Base-by-base conservation (phyloP, 495 filamentous ascomycete genomes). In the Aspergillus indologenus region DNA sequence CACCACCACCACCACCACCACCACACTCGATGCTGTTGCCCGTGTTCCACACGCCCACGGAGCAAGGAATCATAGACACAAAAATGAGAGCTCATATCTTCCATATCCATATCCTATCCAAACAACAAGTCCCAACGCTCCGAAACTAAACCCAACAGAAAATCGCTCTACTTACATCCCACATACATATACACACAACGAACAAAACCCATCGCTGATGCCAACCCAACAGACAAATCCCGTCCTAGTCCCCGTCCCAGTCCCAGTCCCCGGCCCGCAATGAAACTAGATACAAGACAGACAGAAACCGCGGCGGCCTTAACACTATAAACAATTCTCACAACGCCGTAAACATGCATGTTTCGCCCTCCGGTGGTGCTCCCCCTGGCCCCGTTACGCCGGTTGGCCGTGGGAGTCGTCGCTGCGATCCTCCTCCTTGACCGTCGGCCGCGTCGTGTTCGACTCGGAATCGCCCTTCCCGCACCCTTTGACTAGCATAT, bases 401-500 rank as follows among this genome's bases (percentile, higher is more conserved):
- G 53, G 24, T 19, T 58, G 50, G 12, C 55, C 54, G 24, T 43
- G 51, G 12, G 52, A 15, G 22, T 59, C 57, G 14, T 56, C 57
- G 26, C 50, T 60, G 19, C 57, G 50, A 29, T 61, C 63, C 58
- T 66, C 63, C 21, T 63, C 55, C 55, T 67, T 65, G 47, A 59
- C 53, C 54, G 49, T 40, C 34, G 34, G 12, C 34, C 11, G 29
- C 29, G 29, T 45, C 21, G 21, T 11, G 43, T 40, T 43, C 1
- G 55, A 19, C 55, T 57, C 45, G 43, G 26, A 20, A 23, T 72
- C 72, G 46, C 74, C 81, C 45, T 78, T 80, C 40, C 92, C 93
- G 67, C 94, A 97, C 23, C 91, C 91, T 73, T 97, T 98, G 61
- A 97, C 93, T 9, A 98, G 83, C 45, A 90, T 86, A 78, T 98